These are phyloP conservation scores for Paragyromitra xinjiangensis DNA, from an alignment of 495 filamentous ascomycete genomes.

Conservation along the genomic window DNA sequence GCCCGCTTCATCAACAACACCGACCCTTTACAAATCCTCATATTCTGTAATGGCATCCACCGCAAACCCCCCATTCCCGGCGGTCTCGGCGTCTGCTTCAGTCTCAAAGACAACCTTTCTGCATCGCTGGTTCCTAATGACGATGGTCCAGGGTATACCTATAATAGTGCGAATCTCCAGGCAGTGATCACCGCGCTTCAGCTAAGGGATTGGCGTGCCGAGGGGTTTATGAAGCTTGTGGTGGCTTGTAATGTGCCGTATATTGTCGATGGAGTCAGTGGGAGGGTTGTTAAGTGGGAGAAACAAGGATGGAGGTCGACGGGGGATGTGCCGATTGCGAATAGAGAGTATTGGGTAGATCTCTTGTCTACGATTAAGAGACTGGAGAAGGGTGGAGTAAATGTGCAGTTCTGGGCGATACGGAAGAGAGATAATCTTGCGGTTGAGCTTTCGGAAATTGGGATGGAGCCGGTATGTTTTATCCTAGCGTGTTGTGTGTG, in stretches of 20 bases:
- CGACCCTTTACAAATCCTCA: constrained; percentile 18
- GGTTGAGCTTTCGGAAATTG: neutral
- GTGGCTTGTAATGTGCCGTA: constrained; percentile 18
- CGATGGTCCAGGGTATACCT: neutral
- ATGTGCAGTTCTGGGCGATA: constrained; percentile 28
- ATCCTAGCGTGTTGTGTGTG: too few species aligned
- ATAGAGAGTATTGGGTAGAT: constrained; percentile 9
- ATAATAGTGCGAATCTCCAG: constrained; percentile 4
- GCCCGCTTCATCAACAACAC: constrained; percentile 15
- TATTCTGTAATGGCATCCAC: constrained; percentile 20
- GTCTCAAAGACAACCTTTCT: constrained; percentile 11
- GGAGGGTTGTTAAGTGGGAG: neutral
- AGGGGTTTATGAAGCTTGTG: constrained; percentile 25
- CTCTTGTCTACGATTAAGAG: neutral
- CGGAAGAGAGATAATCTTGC: constrained; percentile 15
- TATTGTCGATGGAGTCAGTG: constrained; percentile 4
- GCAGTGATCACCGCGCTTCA: constrained; percentile 9
- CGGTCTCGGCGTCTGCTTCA: constrained; percentile 20
- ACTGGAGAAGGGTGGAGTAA: constrained; percentile 5
- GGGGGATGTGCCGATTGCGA: neutral
- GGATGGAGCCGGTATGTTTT: neutral
- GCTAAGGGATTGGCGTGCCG: constrained; percentile 7
- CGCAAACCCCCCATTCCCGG: neutral
- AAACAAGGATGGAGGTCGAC: constrained; percentile 3
- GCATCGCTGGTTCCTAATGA: neutral